phyloP scores from a whole-genome alignment of 768 basidiomycete species.

The Agaricus blazei region DNA sequence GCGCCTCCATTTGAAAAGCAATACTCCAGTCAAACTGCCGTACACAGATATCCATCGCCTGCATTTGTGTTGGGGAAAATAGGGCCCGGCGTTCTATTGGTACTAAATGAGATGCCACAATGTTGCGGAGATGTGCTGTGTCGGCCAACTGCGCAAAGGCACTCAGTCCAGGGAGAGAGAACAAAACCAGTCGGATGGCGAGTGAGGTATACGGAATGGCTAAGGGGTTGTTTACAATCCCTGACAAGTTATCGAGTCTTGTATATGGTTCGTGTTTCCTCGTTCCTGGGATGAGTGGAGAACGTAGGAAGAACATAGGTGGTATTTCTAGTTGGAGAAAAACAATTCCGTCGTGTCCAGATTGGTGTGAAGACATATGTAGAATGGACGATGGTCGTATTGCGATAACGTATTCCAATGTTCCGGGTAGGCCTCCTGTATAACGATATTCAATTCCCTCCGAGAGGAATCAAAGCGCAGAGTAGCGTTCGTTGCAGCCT shows the following conservation, averaged over 20 bases:
- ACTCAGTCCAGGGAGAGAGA: constrained; percentile 22
- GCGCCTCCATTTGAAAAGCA: constrained; percentile 53
- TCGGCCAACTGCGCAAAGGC: constrained; percentile 33
- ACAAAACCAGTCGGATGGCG: constrained; percentile 46
- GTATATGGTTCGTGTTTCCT: constrained; percentile 18
- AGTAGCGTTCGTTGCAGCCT: constrained; percentile 15
- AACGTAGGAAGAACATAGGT: constrained; percentile 11
- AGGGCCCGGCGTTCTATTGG: constrained; percentile 35
- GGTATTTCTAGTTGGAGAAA: constrained; percentile 38
- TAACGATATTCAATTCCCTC: constrained; percentile 38
- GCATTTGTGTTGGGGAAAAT: constrained; percentile 33
- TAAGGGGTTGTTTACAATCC: constrained; percentile 31
- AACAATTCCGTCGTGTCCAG: constrained; percentile 26
- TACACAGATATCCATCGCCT: constrained; percentile 26
- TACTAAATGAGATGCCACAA: constrained; percentile 27
- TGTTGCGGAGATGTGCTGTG: constrained; percentile 30
- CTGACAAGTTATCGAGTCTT: constrained; percentile 33
- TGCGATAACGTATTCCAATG: constrained; percentile 28
- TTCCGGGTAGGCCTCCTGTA: constrained; percentile 15
- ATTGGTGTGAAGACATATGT: constrained; percentile 28
- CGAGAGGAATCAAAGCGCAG: constrained; percentile 35
- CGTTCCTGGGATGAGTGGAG: constrained; percentile 7
- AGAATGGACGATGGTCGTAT: constrained; percentile 40
- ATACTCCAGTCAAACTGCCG: constrained; percentile 35
- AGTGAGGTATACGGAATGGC: constrained; percentile 50